A percentile compares a stretch with the other conserved stretches of the same genome.
phyloP scores from a whole-genome alignment of 1,284 basidiomycete genomes.

The Kalmanozyma brasiliensis region DNA sequence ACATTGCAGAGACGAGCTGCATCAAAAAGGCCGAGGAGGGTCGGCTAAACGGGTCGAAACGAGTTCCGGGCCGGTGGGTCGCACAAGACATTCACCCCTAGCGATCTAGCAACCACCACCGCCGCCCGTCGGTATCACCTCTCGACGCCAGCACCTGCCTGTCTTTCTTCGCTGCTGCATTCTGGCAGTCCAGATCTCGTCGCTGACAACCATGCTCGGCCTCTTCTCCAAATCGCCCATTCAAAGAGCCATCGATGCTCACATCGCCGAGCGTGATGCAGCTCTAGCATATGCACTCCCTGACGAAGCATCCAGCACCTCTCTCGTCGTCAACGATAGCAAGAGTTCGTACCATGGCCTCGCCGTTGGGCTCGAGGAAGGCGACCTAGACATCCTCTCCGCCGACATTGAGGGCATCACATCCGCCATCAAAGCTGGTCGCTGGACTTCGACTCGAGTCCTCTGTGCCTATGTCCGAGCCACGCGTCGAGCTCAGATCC shows the following conservation, averaged over 20 bases:
- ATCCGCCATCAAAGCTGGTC: conserved; percentile 39
- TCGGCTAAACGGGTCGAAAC: no score
- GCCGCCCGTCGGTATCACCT: no score
- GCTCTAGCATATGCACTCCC: conserved; percentile 18
- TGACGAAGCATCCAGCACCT: conserved; percentile 5
- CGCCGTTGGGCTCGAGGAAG: conserved; percentile 13
- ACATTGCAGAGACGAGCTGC: no score
- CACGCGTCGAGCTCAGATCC: conserved; percentile 75
- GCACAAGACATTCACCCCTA: no score
- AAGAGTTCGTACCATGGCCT: conserved; percentile 14
- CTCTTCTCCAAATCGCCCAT: conserved; percentile 17
- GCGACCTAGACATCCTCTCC: conserved; percentile 53
- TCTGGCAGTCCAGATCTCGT: no score
- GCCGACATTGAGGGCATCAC: conserved; percentile 52
- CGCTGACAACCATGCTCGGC: conserved; percentile 8
- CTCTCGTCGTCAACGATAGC: conserved; percentile 14
- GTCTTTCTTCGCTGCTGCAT: no score
- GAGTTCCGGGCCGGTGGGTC: no score
- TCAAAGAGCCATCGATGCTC: conserved; percentile 26
- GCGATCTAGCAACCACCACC: no score
- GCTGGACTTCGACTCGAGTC: conserved; percentile 79
- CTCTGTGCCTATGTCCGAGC: conserved; percentile 79
- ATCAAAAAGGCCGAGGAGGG: no score
- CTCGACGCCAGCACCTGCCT: no score
- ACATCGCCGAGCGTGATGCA: conserved; percentile 22